Percentiles rank a stretch among this genome's conserved stretches.
phyloP scores from a whole-genome alignment of 2,329 filamentous ascomycete species.

The Lomentospora prolificans region DNA sequence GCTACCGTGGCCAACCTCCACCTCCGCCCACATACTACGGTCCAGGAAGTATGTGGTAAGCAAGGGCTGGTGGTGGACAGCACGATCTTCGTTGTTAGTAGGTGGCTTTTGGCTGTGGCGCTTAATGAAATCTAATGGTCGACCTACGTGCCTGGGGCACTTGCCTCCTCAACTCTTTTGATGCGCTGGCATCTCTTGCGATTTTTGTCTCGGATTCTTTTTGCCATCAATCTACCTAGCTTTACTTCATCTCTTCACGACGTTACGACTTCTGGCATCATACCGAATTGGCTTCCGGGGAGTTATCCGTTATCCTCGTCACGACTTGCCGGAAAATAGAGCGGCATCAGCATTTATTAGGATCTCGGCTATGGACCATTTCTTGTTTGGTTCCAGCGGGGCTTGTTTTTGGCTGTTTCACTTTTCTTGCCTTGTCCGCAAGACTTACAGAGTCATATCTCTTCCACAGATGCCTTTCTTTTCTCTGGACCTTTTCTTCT shows the following conservation, averaged over 20 bases:
- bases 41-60: background rate
- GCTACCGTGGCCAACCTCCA: constrained; percentile 8
- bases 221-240: background rate
- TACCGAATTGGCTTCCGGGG: background rate
- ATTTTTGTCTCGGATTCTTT: background rate
- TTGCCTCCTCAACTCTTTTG: background rate
- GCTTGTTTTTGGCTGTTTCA: background rate
- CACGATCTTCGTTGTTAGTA: background rate
- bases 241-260: background rate
- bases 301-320: background rate
- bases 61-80: background rate
- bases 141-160: background rate
- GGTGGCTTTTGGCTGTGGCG: background rate
- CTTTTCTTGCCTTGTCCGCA: background rate
- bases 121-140: background rate
- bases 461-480: background rate
- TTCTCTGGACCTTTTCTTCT: background rate
- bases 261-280: background rate
- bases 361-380: background rate
- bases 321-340: background rate
- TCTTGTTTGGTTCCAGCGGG: background rate
- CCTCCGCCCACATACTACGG: constrained; percentile 9
- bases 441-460: background rate
- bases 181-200: no score
- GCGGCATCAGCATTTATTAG: background rate